phyloP scores from a whole-genome alignment of 2,329 filamentous ascomycete species.

The Tothia fuscella region DNA sequence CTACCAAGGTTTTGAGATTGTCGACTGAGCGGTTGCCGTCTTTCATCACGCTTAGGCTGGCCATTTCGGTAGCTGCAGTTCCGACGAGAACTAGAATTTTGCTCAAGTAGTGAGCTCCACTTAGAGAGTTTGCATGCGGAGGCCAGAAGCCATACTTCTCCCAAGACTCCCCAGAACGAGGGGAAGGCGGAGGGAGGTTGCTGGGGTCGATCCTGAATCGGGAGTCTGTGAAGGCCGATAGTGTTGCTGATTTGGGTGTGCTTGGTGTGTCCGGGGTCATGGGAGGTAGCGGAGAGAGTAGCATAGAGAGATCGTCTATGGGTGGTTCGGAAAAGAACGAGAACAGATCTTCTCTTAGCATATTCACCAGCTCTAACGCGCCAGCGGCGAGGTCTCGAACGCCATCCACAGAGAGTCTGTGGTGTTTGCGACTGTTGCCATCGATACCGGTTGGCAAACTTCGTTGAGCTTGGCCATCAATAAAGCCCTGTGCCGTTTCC shows the following conservation, averaged over 20 bases:
- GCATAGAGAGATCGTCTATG: slow-evolving; percentile 75
- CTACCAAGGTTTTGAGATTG: slow-evolving; percentile 62
- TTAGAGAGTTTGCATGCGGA: slow-evolving; percentile 80
- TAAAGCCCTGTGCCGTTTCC: slow-evolving; percentile 82
- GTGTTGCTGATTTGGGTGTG: slow-evolving; percentile 41
- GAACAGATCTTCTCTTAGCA: slow-evolving; percentile 68
- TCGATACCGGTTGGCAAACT: slow-evolving; percentile 70
- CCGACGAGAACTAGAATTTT: slow-evolving; percentile 73
- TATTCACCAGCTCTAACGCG: slow-evolving; percentile 67
- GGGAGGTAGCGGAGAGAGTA: slow-evolving; percentile 73
- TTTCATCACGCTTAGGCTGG: slow-evolving; percentile 57
- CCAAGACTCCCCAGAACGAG: slow-evolving; percentile 66
- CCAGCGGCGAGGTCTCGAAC: slow-evolving; percentile 63
- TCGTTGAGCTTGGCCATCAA: slow-evolving; percentile 72
- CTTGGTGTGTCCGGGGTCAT: slow-evolving; percentile 49
- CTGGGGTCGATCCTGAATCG: slow-evolving; percentile 70
- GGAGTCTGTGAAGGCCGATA: slow-evolving; percentile 52
- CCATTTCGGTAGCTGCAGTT: slow-evolving; percentile 78
- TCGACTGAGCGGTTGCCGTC: slow-evolving; percentile 47
- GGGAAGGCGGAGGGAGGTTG: slow-evolving; percentile 67
- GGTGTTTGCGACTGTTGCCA: slow-evolving; percentile 68
- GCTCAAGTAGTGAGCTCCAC: slow-evolving; percentile 80
- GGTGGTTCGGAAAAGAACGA: slow-evolving; percentile 80
- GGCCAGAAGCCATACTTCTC: slow-evolving; percentile 96
- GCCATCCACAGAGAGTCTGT: slow-evolving; percentile 62